Evolutionary conservation across 2,329 filamentous ascomycete species (phyloP).

Genomic region (Fusarium sp.): DNA sequence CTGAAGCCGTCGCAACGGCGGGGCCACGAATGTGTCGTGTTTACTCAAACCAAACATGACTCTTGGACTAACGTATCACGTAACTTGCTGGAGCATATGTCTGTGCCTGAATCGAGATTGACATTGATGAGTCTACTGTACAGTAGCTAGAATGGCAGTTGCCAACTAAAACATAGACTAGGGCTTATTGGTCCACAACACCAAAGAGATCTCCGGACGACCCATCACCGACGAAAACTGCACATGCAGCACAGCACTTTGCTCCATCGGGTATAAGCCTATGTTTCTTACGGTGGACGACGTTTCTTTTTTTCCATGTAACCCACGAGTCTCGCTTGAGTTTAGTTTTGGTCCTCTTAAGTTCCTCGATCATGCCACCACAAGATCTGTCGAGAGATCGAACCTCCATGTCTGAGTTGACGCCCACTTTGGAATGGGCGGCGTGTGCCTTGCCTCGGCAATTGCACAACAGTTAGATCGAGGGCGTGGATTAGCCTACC

Average conservation of each 20-base stretch:
- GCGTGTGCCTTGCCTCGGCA: slow-evolving; percentile 20
- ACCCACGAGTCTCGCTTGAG: background rate
- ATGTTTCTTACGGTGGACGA: background rate
- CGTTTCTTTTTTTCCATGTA: background rate
- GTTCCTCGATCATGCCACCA: slow-evolving; percentile 9
- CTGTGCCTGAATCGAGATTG: background rate
- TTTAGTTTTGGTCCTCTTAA: background rate
- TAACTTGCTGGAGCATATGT: background rate
- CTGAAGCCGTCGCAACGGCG: slow-evolving; percentile 5
- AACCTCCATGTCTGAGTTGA: slow-evolving; percentile 7
- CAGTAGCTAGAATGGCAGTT: too few species aligned
- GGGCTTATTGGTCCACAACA: background rate
- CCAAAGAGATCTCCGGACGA: background rate
- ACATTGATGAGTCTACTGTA: background rate
- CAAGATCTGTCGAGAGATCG: slow-evolving; percentile 25
- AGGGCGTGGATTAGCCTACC: background rate
- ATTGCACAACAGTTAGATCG: slow-evolving; percentile 6
- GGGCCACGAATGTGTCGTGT: background rate
- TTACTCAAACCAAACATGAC: background rate
- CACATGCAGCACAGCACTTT: background rate
- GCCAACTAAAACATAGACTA: background rate
- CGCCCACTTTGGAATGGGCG: slow-evolving; percentile 26
- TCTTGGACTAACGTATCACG: background rate
- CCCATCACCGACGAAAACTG: background rate
- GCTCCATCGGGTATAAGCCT: background rate